Percentiles rank a stretch among this genome's conserved stretches.
These are phyloP conservation scores for Glebionis coronaria DNA, from an alignment of 129 eudicot species.

Conservation along the genomic window DNA sequence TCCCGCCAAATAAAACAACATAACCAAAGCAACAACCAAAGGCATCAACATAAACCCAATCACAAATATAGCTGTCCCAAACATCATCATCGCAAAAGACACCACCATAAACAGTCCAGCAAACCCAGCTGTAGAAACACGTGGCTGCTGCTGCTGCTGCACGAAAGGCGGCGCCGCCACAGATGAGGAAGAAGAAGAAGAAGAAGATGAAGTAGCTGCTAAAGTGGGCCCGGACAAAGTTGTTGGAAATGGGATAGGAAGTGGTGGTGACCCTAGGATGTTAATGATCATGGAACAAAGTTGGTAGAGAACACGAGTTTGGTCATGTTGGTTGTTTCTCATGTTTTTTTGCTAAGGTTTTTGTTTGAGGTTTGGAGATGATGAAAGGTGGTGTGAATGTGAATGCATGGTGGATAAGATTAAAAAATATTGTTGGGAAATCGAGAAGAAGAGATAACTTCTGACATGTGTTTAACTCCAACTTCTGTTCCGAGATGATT, in stretches of 20 bases:
- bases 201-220: too few relatives aligned
- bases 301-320: conserved; percentile 42
- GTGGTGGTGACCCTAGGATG: conserved; percentile 55
- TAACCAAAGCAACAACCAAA: conserved; percentile 42
- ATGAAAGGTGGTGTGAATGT: conserved; percentile 8
- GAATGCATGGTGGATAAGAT: conserved; percentile 20
- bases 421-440: conserved; percentile 19
- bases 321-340: conserved; percentile 29
- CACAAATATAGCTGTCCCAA: conserved; percentile 52
- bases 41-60: conserved; percentile 76
- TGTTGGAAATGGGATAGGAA: conserved; percentile 42
- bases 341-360: conserved; percentile 12
- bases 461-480: conserved; percentile 19
- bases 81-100: conserved; percentile 66
- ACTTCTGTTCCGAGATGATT: not conserved
- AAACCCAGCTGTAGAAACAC: conserved; percentile 50
- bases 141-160: conserved; percentile 17
- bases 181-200: conserved; percentile 29
- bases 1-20: conserved; percentile 56
- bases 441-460: conserved; percentile 36
- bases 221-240: conserved; percentile 18
- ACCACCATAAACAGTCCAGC: conserved; percentile 56
- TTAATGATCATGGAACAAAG: conserved; percentile 50
- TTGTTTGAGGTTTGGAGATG: not conserved
- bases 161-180: not conserved